Base-by-base conservation (phyloP, 306 rosid species). In the Lathyrus sativus region DNA sequence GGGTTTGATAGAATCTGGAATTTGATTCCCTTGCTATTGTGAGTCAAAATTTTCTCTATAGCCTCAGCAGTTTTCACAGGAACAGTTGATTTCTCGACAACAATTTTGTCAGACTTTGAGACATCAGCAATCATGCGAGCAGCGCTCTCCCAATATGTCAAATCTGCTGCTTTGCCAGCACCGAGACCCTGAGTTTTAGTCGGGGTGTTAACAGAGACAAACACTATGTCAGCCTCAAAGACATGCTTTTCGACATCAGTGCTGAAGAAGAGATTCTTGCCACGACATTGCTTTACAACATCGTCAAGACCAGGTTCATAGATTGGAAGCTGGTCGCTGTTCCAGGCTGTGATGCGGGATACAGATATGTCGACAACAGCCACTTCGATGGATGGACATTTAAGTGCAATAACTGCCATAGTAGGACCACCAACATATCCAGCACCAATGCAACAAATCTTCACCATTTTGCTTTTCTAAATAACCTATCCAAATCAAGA, bases 351-450 rank as follows among this genome's bases (percentile, higher is more conserved):
- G 67, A 93, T 93, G 54, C 97, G 83, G 67, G 91, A 56, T 42
- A 80, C 84, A 15, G 92, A 83, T 68, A 93, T 90, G 80, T 93
- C 98, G 9, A 93, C 98, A 60, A 93, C 98, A 65, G 82, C 97
- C 63, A 93, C 97, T 78, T 90, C 87, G 71, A 90, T 65, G 55
- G 84, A 50, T 5, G 98, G 96, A 84, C 96, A 90, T 84, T 93
- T 93, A 12, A 90, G 81, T 64, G 98, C 98, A 78, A 93, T 93
- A 56, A 93, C 91, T 4, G 98, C 98, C 98, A 93, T 93, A 46
- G 98, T 93, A 22, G 98, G 98, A 22, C 98, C 98, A 38, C 98
- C 98, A 9, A 93, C 98, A 84, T 93, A 93, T 65, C 98, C 97
- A 33, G 98, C 98, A 77, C 98, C 98, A 85, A 93, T 93, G 83